phyloP scores from a whole-genome alignment of 2,329 filamentous ascomycete species.

The Aureobasidium sp. region DNA sequence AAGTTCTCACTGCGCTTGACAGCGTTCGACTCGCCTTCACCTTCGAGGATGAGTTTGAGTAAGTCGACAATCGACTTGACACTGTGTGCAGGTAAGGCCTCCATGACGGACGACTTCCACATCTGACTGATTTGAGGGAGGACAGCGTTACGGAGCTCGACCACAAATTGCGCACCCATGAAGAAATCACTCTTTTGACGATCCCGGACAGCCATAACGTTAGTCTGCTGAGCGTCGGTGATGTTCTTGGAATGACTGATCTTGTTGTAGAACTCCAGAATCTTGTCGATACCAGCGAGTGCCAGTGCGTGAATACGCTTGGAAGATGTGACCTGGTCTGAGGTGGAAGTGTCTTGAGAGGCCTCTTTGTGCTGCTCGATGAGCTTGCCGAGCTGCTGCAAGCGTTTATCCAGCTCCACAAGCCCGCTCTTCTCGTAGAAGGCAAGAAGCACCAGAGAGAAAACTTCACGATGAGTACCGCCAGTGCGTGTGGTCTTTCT shows the following conservation, averaged over 20 bases:
- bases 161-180: constrained; percentile 66
- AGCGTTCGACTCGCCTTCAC: constrained; percentile 66
- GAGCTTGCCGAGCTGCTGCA: constrained; percentile 24
- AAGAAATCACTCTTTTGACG: constrained; percentile 55
- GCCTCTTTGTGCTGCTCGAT: constrained; percentile 18
- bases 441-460: constrained; percentile 72
- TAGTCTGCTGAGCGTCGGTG: constrained; percentile 64
- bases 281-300: constrained; percentile 54
- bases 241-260: constrained; percentile 73
- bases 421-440: constrained; percentile 81
- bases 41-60: constrained; percentile 67
- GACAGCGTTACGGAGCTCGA: constrained; percentile 76
- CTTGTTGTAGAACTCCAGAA: constrained; percentile 72
- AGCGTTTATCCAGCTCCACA: constrained; percentile 55
- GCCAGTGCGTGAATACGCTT: constrained; percentile 13
- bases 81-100: constrained; percentile 69
- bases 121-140: constrained; percentile 68
- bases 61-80: constrained; percentile 78
- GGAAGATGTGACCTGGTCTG: constrained; percentile 6
- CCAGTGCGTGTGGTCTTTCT: constrained; percentile 42
- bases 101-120: constrained; percentile 79
- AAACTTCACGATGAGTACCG: constrained; percentile 34
- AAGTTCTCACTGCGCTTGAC: constrained; percentile 56
- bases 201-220: constrained; percentile 47
- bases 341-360: constrained; percentile 24